These are phyloP conservation scores for Irpex sp. DNA, from an alignment of 1,284 basidiomycete species.

Conservation along the genomic window DNA sequence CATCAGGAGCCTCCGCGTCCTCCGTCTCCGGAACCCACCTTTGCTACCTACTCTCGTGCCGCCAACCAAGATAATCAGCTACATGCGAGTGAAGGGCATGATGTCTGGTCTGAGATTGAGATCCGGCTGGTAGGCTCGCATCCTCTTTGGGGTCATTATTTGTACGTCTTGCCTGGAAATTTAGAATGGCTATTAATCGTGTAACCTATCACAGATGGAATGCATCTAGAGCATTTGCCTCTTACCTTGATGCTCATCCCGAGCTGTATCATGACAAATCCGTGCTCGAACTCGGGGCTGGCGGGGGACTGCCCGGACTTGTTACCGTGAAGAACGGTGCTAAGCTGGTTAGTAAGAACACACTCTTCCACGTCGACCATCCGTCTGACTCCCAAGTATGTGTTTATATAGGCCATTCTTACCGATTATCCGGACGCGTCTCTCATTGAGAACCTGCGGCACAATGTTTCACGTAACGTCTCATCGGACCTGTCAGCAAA, in stretches of 20 bases:
- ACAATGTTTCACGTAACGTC: constrained; percentile 67
- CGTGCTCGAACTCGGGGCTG: constrained; percentile 90
- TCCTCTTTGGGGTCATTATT: constrained; percentile 87
- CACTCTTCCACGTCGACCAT: neutral
- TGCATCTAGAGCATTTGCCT: constrained; percentile 70
- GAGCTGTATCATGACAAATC: constrained; percentile 37
- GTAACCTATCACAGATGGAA: constrained; percentile 64
- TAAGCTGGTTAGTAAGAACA: constrained; percentile 34
- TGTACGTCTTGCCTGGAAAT: constrained; percentile 45
- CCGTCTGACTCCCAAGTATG: constrained; percentile 31
- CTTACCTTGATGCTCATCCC: constrained; percentile 59
- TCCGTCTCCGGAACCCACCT: constrained; percentile 54
- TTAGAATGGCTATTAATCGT: no score
- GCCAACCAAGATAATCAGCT: constrained; percentile 1
- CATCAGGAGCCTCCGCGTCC: constrained; percentile 44
- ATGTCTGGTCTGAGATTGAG: constrained; percentile 42
- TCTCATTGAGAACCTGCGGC: constrained; percentile 74
- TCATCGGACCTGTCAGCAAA: constrained; percentile 19
- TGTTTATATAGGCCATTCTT: constrained; percentile 45
- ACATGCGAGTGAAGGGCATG: constrained; percentile 5
- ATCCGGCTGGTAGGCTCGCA: constrained; percentile 83
- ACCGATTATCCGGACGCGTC: constrained; percentile 89
- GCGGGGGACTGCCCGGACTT: constrained; percentile 83
- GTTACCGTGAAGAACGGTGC: constrained; percentile 70
- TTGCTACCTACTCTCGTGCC: constrained; percentile 40